Evolutionary conservation across 169 alveolate genomes (phyloP).

Genomic region (Eimeria tenella): DNA sequence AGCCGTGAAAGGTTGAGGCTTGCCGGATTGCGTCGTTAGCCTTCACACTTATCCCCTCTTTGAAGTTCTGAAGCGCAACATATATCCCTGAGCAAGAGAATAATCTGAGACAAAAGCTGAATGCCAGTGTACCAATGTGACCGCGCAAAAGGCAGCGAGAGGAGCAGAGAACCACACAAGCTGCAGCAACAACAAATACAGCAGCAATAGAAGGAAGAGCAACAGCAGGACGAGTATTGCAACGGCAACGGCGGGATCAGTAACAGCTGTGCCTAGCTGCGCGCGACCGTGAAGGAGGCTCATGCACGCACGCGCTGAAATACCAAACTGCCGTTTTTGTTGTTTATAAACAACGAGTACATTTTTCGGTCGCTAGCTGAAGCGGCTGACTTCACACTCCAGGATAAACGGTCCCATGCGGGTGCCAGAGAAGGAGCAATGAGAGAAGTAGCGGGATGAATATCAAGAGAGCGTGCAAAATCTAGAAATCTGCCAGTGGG

Average conservation of each 20-base stretch:
- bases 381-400: background rate
- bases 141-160: background rate
- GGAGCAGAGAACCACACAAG: background rate
- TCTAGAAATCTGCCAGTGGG: no score
- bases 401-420: no score
- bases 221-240: no score
- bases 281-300: background rate
- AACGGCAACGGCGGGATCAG: background rate
- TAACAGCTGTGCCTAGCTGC: background rate
- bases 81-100: no score
- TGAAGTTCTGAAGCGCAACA: conserved; percentile 87
- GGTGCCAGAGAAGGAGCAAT: no score
- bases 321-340: conserved; percentile 95
- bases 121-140: background rate
- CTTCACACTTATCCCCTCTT: conserved; percentile 89
- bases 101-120: no score
- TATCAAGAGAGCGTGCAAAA: no score
- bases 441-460: no score
- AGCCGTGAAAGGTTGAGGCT: conserved; percentile 96
- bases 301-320: conserved; percentile 90
- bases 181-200: no score
- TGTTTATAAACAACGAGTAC: conserved; percentile 93
- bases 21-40: conserved; percentile 94
- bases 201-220: no score
- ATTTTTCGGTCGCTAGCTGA: conserved; percentile 53